Base-by-base conservation (phyloP, 768 basidiomycete genomes). In the Suillus alpinus region DNA sequence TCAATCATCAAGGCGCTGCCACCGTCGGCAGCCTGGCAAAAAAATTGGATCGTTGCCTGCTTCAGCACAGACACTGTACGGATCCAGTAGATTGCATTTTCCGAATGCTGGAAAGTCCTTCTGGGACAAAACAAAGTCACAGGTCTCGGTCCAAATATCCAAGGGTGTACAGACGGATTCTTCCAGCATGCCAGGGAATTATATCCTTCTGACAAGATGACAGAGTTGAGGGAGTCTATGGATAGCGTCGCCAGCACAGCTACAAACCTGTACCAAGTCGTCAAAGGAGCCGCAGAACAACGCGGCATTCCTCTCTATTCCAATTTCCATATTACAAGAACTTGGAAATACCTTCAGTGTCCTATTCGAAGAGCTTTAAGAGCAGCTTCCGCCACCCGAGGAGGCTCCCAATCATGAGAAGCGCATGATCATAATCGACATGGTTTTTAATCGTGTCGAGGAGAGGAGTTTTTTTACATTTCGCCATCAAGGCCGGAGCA, bases 361-460 rank as follows among this genome's bases (percentile, higher is more conserved):
- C 18, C 58, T 77, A 23, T 58, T 71, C 26, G 67, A 64, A 2
- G 72, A 75, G 43, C 58, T 74, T 4, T 34, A 62, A 41, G 55
- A 39, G 1, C 55, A 56, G 47, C 75, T 80, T 57, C 66, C 71
- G 5, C 60, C 71, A 1, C 72, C 76, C 9, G 68, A 75, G 37
- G 44, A 71, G 31, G 73, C 74, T 8, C 72, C 74, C 6, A 59
- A 66, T 10, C 74, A 76, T 57, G 71, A 66, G 34, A 57, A 69
- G 20, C 67, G 75, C 2, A 62, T 59, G 20, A 56, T 8, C 5
- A 64, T 67, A 34, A 65, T 77, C 6, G 32, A 16, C 6, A 37
- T 23, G 13, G 64, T 67, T 9, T 61, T 80, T 39, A 60, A 64
- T 18, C 65, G 68, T 60, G 60, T 68, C 1, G 73, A 74, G 43